These are phyloP conservation scores for Mycena latifolia DNA, from an alignment of 768 basidiomycete species.

Conservation along the genomic window DNA sequence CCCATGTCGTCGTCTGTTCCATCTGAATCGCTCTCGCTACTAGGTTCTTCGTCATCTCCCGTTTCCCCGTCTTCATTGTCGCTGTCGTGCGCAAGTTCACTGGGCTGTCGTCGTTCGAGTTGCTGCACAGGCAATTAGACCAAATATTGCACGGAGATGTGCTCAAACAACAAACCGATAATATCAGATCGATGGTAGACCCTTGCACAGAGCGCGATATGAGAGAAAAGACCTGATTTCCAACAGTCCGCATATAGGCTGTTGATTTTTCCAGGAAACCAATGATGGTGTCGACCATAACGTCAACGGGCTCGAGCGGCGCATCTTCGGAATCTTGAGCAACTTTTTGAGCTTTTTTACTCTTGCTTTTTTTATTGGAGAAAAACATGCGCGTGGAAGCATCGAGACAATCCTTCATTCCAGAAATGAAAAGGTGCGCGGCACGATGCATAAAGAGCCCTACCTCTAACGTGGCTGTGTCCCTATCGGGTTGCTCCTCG, in stretches of 20 bases:
- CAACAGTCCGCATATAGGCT: slow-evolving; percentile 82
- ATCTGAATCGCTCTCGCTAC: slow-evolving; percentile 45
- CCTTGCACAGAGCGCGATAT: slow-evolving; percentile 75
- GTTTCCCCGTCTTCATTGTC: slow-evolving; percentile 55
- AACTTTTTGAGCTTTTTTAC: slow-evolving; percentile 56
- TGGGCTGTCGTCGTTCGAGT: slow-evolving; percentile 80
- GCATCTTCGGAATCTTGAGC: slow-evolving; percentile 49
- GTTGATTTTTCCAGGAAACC: slow-evolving; percentile 89
- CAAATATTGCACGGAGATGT: not conserved
- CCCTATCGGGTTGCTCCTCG: slow-evolving; percentile 63
- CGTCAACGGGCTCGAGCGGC: slow-evolving; percentile 77
- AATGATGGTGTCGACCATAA: slow-evolving; percentile 91
- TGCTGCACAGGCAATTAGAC: slow-evolving; percentile 64
- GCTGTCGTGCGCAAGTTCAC: slow-evolving; percentile 63
- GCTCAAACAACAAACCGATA: slow-evolving; percentile 69
- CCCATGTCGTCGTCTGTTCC: slow-evolving; percentile 47
- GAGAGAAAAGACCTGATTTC: slow-evolving; percentile 83
- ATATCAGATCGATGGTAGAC: slow-evolving; percentile 83
- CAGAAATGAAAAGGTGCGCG: slow-evolving; percentile 13
- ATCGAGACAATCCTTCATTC: slow-evolving; percentile 69
- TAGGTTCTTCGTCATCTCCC: slow-evolving; percentile 50
- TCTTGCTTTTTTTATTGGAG: slow-evolving; percentile 46
- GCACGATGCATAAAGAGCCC: slow-evolving; percentile 5
- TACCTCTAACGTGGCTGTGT: slow-evolving; percentile 75
- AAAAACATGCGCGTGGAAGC: slow-evolving; percentile 68